Base-by-base conservation (phyloP, 768 basidiomycete species). In the Termitomyces sp. region DNA sequence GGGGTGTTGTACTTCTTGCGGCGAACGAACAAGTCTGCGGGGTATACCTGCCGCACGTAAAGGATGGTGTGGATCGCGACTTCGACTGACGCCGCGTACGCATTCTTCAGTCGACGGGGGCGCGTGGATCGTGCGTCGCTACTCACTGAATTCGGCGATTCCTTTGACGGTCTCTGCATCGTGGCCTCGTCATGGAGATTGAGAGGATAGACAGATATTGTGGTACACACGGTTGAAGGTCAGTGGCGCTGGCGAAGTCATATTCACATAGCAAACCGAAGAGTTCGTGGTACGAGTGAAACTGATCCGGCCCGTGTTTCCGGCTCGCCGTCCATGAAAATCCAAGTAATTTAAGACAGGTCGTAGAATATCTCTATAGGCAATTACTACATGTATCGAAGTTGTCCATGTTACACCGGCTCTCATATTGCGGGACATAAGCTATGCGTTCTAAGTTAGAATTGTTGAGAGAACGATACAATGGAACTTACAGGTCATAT, bases 1-100 rank as follows among this genome's bases (percentile, higher is more conserved):
- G 92, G 90, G 0, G 88, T 88, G 59, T 92, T 86, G 70, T 94
- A 97, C 69, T 94, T 94, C 74, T 89, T 90, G 56, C 91, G 81
- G 42, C 93, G 81, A 39, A 89, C 79, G 68, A 98, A 98, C 20
- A 97, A 78, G 55, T 91, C 90, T 44, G 87, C 77, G 0, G 95
- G 96, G 65, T 98, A 98, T 51, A 98, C 79, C 63, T 90, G 88
- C 20, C 96, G 87, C 29, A 94, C 84, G 66, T 92, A 97, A 5
- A 98, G 81, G 60, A 98, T 92, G 4, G 87, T 87, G 67, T 98
- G 95, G 59, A 97, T 87, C 10, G 92, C 91, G 31, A 95, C 90
- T 68, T 98, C 96, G 64, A 98, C 96, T 98, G 66, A 41, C 42
- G 26, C n/a, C 42, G 26, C n/a, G 8, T 12, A 1, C 4, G 16